Conservation (phyloP, 495 filamentous ascomycete genomes). For the Neurospora terricola region DNA sequence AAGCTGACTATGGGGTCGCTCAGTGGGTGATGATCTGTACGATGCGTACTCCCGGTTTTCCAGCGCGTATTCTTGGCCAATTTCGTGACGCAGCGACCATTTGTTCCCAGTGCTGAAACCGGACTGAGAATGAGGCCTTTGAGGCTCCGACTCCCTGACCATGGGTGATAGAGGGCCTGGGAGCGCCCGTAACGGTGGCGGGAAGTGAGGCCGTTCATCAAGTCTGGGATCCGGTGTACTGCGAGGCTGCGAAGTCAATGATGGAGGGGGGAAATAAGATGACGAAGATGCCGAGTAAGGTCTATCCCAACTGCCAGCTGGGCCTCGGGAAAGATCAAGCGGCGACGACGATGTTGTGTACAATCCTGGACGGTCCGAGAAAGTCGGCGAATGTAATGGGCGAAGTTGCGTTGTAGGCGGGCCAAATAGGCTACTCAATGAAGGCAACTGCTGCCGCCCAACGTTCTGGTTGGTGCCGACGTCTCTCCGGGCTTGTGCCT, state of each 20-base stretch:
- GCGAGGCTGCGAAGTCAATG: slow-evolving; percentile 24
- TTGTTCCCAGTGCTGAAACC: slow-evolving; percentile 15
- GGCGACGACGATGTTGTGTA: slow-evolving; percentile 29
- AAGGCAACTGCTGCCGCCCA: slow-evolving; percentile 39
- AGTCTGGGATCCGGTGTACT: slow-evolving; percentile 30
- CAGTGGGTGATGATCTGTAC: slow-evolving; percentile 12
- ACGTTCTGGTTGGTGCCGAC: slow-evolving; percentile 12
- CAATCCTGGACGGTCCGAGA: slow-evolving; percentile 32
- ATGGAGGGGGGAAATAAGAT: slow-evolving; percentile 34
- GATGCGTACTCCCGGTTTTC: slow-evolving; percentile 14
- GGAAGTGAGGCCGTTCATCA: slow-evolving; percentile 29
- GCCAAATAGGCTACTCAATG: slow-evolving; percentile 45
- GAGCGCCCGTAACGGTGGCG: slow-evolving; percentile 30
- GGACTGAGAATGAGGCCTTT: slow-evolving; percentile 11
- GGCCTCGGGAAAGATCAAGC: slow-evolving; percentile 29
- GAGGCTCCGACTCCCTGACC: slow-evolving; percentile 24
- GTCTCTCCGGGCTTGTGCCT: slow-evolving; percentile 25
- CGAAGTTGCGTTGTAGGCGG: slow-evolving; percentile 25
- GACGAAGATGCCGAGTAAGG: slow-evolving; percentile 28
- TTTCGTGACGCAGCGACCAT: slow-evolving; percentile 24
- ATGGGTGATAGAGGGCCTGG: slow-evolving; percentile 32
- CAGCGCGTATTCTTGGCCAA: slow-evolving; percentile 23
- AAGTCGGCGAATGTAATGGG: slow-evolving; percentile 30
- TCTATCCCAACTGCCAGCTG: slow-evolving; percentile 12
- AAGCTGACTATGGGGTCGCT: slow-evolving; percentile 12